phyloP scores from a whole-genome alignment of 164 flowering plant genomes.

The Akebia trifoliata region DNA sequence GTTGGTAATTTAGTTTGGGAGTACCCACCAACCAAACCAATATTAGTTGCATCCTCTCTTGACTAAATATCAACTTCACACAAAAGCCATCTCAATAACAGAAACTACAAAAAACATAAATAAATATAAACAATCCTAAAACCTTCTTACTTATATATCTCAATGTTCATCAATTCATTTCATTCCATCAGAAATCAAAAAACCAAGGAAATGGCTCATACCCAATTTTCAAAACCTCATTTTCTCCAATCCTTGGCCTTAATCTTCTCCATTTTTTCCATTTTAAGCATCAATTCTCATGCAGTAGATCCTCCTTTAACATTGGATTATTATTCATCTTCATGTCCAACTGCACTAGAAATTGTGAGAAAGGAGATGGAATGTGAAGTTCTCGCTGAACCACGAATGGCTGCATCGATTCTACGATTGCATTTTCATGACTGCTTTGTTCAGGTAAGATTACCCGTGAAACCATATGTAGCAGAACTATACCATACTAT shows the following conservation, averaged over 20 bases:
- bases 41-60: constrained; percentile 78
- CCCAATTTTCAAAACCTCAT: constrained; percentile 7
- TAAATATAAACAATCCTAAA: not conserved
- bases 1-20: constrained; percentile 21
- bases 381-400: constrained; percentile 67
- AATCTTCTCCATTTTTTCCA: constrained; percentile 16
- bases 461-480: not conserved
- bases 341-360: constrained; percentile 58
- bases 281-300: constrained; percentile 16
- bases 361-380: constrained; percentile 76
- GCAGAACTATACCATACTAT: too few relatives aligned
- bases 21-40: constrained; percentile 44
- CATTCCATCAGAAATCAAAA: constrained; percentile 2
- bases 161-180: not conserved
- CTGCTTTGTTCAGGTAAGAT: constrained; percentile 89
- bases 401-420: constrained; percentile 71
- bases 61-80: constrained; percentile 34
- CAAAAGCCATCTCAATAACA: constrained; percentile 14
- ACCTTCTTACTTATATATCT: not conserved
- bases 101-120: not conserved
- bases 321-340: constrained; percentile 60
- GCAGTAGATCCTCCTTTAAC: constrained; percentile 51
- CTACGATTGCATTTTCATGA: constrained; percentile 86
- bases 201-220: constrained; percentile 18
- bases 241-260: constrained; percentile 13